Conservation (phyloP, 371 early-diverging fungal species). For the Lichtheimia corymbifera region DNA sequence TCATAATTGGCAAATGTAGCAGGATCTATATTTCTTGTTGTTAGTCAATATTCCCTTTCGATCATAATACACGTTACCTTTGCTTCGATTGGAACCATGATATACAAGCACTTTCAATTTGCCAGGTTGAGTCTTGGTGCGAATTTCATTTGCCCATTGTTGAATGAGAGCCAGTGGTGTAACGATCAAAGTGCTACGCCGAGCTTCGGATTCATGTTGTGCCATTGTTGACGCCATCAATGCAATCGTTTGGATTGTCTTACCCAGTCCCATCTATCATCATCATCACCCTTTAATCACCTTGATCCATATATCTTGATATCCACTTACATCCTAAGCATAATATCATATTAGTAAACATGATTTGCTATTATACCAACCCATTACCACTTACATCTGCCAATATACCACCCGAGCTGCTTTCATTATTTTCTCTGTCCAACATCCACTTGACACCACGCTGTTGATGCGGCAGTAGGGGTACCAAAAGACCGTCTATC, state of each 20-base stretch:
- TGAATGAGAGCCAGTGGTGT: conserved; percentile 65
- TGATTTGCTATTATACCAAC: not conserved
- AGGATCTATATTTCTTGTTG: conserved; percentile 15
- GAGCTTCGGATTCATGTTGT: conserved; percentile 17
- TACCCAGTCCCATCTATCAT: conserved; percentile 84
- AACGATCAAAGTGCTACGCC: conserved; percentile 61
- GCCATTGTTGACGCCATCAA: conserved; percentile 45
- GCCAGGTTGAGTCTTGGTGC: conserved; percentile 47
- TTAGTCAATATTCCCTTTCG: not conserved
- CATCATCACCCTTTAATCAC: not conserved
- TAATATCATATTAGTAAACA: not conserved
- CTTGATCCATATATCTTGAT: not conserved
- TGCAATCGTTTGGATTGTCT: conserved; percentile 86
- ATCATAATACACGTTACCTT: conserved; percentile 13
- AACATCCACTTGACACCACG: conserved; percentile 52
- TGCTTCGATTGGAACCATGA: conserved; percentile 54
- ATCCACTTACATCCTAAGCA: conserved; percentile 27
- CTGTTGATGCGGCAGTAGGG: conserved; percentile 41
- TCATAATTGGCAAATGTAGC: conserved; percentile 58
- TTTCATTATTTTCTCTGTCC: conserved; percentile 42
- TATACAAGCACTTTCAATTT: conserved; percentile 59
- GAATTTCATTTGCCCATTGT: conserved; percentile 71
- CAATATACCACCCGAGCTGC: conserved; percentile 71
- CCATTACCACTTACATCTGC: conserved; percentile 60
- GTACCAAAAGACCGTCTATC: conserved; percentile 37